These are phyloP conservation scores for Calonectria hongkongensis DNA, from an alignment of 2,329 filamentous ascomycete species.

Conservation along the genomic window DNA sequence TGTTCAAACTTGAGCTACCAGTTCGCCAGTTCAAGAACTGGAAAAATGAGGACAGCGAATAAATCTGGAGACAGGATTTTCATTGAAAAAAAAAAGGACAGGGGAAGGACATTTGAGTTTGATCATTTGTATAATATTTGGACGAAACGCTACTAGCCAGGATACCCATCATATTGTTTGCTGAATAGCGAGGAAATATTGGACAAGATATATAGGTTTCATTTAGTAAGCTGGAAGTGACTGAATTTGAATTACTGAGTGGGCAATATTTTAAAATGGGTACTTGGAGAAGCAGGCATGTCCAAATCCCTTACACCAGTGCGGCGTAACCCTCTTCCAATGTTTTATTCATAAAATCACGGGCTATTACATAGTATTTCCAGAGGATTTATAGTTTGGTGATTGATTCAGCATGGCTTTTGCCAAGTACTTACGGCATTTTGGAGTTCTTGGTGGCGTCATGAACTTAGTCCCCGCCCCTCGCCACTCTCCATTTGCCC, in stretches of 20 bases:
- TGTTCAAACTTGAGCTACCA: slow-evolving; percentile 45
- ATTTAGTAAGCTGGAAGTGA: too few relatives aligned
- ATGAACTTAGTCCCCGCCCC: not conserved
- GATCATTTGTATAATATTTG: not conserved
- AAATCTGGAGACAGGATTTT: not conserved
- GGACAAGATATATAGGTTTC: too few relatives aligned
- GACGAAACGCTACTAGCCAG: not conserved
- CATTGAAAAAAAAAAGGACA: not conserved
- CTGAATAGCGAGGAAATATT: not conserved
- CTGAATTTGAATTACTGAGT: too few relatives aligned
- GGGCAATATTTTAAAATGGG: too few relatives aligned
- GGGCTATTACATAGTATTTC: not conserved
- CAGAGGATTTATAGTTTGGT: too few relatives aligned
- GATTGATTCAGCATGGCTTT: not conserved
- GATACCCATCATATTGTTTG: not conserved
- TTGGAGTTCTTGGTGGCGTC: not conserved
- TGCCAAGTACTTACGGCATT: not conserved
- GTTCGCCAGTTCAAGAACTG: slow-evolving; percentile 41
- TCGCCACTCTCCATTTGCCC: not conserved
- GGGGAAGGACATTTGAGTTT: not conserved
- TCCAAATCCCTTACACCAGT: slow-evolving; percentile 68
- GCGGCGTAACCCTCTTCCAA: slow-evolving; percentile 60
- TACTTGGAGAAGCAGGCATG: too few relatives aligned
- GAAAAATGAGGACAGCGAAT: not conserved
- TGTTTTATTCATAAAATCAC: not conserved